phyloP scores from a whole-genome alignment of 208 protist genomes.

The Hexamita inflata region DNA sequence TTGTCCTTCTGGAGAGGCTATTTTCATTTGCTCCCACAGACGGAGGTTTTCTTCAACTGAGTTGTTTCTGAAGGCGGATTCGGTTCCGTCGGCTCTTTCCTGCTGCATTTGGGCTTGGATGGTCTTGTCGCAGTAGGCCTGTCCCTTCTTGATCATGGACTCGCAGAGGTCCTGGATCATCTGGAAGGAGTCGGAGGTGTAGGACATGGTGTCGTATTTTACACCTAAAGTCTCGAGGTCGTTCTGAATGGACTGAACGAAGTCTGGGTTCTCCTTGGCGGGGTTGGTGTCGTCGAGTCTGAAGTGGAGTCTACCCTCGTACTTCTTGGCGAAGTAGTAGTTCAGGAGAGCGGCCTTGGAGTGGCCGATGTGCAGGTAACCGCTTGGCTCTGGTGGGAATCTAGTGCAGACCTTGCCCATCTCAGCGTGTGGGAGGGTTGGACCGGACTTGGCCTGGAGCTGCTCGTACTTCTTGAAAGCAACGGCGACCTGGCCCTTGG shows the following conservation, averaged over 20 bases:
- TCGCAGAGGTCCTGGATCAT: slow-evolving; percentile 66
- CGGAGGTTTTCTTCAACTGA: slow-evolving; percentile 76
- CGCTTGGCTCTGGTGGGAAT: slow-evolving; percentile 85
- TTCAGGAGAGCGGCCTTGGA: slow-evolving; percentile 92
- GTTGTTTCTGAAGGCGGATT: slow-evolving; percentile 63
- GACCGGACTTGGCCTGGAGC: not conserved
- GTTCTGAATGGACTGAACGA: slow-evolving; percentile 74
- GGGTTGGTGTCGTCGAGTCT: slow-evolving; percentile 99
- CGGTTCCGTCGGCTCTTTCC: slow-evolving; percentile 65
- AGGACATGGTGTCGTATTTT: slow-evolving; percentile 58
- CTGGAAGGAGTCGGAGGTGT: slow-evolving; percentile 91
- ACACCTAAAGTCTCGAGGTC: slow-evolving; percentile 72
- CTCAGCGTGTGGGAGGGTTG: not conserved
- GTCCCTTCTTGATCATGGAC: slow-evolving; percentile 64
- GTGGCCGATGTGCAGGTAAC: slow-evolving; percentile 90
- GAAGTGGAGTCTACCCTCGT: slow-evolving; percentile 86
- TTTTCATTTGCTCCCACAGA: slow-evolving; percentile 80
- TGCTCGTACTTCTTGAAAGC: slow-evolving; percentile 21
- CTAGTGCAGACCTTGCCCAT: slow-evolving; percentile 64
- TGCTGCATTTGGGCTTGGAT: slow-evolving; percentile 63
- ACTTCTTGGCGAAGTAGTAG: slow-evolving; percentile 75
- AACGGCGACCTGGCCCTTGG: not conserved
- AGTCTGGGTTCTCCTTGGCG: slow-evolving; percentile 80
- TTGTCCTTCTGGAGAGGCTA: slow-evolving; percentile 59
- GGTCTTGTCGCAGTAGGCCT: slow-evolving; percentile 88